phyloP scores from a whole-genome alignment of 306 rosid genomes.

The Lathyrus oleraceus region DNA sequence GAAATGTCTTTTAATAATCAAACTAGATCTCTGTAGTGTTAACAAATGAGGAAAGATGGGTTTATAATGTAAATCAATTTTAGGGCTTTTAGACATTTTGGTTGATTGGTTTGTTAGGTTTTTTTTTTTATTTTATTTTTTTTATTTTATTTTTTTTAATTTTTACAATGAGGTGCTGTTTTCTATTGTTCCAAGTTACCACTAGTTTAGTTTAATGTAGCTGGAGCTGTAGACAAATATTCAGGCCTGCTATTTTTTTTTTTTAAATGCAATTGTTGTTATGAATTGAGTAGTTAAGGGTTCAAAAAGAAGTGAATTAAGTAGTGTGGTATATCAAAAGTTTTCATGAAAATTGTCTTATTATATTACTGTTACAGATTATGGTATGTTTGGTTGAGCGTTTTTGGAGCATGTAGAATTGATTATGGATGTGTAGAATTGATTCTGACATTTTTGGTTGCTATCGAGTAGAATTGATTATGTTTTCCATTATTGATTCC shows the following conservation, averaged over 20 bases:
- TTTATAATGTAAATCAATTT: background rate
- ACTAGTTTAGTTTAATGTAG: background rate
- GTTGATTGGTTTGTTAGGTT: constrained; percentile 10
- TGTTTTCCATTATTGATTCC: no score
- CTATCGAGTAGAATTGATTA: no score
- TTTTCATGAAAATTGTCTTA: background rate
- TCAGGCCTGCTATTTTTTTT: background rate
- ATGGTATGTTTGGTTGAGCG: background rate
- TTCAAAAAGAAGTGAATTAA: background rate
- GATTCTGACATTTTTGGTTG: no score
- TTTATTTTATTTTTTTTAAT: no score
- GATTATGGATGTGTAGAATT: no score
- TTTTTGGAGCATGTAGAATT: no score
- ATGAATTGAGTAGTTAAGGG: background rate
- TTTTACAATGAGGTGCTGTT: constrained; percentile 2
- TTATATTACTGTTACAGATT: background rate
- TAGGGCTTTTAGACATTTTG: constrained; percentile 18
- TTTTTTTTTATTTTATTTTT: no score
- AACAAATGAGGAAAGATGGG: background rate
- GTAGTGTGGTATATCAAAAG: background rate
- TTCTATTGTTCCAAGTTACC: background rate
- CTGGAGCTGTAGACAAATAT: constrained; percentile 20
- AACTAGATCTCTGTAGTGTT: constrained; percentile 19
- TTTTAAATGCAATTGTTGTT: constrained; percentile 21
- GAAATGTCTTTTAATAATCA: background rate